Conservation (phyloP, 441 rosid genomes). For the Populus hybrid region DNA sequence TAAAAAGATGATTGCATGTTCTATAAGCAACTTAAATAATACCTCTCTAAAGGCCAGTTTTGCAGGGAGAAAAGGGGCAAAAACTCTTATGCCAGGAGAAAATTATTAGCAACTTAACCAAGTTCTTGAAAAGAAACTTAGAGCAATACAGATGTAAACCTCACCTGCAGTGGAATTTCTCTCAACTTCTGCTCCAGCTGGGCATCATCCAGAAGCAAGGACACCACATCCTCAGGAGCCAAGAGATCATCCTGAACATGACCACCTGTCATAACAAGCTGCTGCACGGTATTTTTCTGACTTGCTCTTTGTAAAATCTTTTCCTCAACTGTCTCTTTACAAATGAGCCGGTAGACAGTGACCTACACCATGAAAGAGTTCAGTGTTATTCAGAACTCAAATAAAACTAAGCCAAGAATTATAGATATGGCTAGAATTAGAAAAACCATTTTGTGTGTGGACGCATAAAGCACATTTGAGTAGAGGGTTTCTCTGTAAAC, state of each 20-base stretch:
- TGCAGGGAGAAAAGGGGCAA: not conserved
- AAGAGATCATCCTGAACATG: constrained; percentile 97
- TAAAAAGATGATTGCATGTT: constrained; percentile 49
- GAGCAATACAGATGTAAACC: constrained; percentile 8
- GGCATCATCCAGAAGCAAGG: constrained; percentile 93
- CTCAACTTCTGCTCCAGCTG: constrained; percentile 85
- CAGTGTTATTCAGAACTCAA: not conserved
- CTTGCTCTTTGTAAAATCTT: constrained; percentile 97
- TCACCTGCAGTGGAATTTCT: constrained; percentile 79
- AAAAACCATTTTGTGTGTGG: not conserved
- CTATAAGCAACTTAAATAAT: constrained; percentile 86
- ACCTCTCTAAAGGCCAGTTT: not conserved
- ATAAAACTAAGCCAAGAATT: not conserved
- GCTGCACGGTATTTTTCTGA: constrained; percentile 98
- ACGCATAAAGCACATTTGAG: not conserved
- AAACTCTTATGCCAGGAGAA: not conserved
- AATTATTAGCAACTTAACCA: not conserved
- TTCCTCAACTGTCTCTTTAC: constrained; percentile 99
- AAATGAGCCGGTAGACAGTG: constrained; percentile 94
- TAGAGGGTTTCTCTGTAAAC: not conserved
- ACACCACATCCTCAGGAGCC: constrained; percentile 96
- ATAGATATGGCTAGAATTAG: not conserved
- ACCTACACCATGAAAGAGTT: constrained; percentile 43
- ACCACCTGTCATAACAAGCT: constrained; percentile 99
- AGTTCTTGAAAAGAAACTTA: not conserved